phyloP scores from a whole-genome alignment of 192 early-diverging fungal genomes.

The Funneliformis mosseae region DNA sequence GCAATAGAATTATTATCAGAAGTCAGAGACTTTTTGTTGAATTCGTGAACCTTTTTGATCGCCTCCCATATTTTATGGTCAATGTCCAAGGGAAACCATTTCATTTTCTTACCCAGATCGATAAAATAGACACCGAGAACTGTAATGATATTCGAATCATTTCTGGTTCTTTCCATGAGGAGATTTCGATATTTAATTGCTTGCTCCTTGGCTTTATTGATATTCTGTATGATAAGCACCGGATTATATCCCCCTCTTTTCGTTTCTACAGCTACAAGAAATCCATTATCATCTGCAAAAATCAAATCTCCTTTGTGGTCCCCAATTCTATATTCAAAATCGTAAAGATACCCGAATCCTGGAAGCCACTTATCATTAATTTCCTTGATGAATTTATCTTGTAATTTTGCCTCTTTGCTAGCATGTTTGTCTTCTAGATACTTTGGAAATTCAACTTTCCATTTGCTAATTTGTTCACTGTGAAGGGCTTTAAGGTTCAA shows the following conservation, averaged over 20 bases:
- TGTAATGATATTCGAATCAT: neutral
- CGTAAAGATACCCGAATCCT: neutral
- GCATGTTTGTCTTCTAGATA: no score
- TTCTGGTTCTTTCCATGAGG: neutral
- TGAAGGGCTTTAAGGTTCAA: no score
- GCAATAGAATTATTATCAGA: no score
- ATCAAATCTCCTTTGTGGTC: neutral
- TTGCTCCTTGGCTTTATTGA: no score
- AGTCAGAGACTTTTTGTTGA: no score
- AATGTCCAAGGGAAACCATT: neutral
- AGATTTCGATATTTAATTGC: neutral
- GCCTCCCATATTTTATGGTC: neutral
- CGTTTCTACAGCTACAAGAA: neutral
- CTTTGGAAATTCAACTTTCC: no score
- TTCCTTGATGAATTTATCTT: neutral
- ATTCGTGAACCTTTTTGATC: neutral
- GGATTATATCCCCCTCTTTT: no score
- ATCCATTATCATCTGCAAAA: neutral
- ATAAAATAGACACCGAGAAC: neutral
- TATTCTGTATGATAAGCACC: no score
- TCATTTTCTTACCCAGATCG: neutral
- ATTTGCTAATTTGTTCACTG: no score
- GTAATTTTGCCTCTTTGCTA: no score
- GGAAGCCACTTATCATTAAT: neutral
- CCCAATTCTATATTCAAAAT: neutral